Evolutionary conservation across 768 basidiomycete genomes (phyloP).

Genomic region (Lactarius vividus): DNA sequence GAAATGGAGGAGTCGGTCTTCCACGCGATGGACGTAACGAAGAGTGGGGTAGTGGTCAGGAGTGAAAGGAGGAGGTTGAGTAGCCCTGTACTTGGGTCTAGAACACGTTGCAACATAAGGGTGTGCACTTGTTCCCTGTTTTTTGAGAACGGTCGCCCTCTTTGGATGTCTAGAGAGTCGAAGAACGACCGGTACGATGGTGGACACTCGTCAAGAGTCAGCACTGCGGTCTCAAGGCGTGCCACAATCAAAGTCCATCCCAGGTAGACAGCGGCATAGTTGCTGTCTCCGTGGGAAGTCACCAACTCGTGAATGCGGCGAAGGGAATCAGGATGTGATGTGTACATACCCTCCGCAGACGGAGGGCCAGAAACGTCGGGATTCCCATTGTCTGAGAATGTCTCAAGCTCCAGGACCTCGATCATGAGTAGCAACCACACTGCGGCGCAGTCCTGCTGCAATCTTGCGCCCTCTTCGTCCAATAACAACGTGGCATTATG

Average conservation of each 20-base stretch:
- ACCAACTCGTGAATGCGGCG: conserved; percentile 67
- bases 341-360: conserved; percentile 50
- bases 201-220: conserved; percentile 51
- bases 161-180: conserved; percentile 46
- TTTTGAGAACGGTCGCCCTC: conserved; percentile 46
- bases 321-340: conserved; percentile 59
- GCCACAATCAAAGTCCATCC: conserved; percentile 86
- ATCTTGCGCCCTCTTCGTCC: conserved; percentile 68
- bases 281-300: conserved; percentile 53
- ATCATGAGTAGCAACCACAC: conserved; percentile 78
- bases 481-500: conserved; percentile 60
- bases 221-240: conserved; percentile 48
- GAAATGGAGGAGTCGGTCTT: conserved; percentile 63
- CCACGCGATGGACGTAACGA: conserved; percentile 72
- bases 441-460: conserved; percentile 64
- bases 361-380: conserved; percentile 55
- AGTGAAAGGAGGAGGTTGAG: conserved; percentile 56
- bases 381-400: conserved; percentile 49
- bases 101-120: conserved; percentile 56
- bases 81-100: conserved; percentile 58
- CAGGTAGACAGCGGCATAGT: conserved; percentile 68
- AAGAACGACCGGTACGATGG: conserved; percentile 55
- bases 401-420: conserved; percentile 80
- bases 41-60: conserved; percentile 68
- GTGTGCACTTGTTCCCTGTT: conserved; percentile 54